Base-by-base conservation (phyloP, 352 stramenopile genomes). In the Phytophthora rubi region DNA sequence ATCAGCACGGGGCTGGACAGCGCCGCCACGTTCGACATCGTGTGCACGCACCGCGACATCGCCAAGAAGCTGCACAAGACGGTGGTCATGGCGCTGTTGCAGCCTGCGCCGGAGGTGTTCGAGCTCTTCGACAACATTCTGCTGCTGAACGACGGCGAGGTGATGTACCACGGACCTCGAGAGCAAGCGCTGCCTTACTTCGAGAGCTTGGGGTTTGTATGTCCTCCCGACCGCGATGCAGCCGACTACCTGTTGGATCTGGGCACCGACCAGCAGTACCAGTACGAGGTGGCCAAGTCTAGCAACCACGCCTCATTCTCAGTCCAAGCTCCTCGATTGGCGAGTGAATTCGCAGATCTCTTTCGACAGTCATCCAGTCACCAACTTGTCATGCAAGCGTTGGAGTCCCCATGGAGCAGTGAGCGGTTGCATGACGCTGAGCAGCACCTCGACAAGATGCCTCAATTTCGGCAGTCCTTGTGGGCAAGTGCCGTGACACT, bases 1-100 rank as follows among this genome's bases (percentile, higher is more conserved):
- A 94, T 98, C 63, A 93, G 78, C 61, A 98, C 91, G 32, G 94
- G 94, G 4, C 80, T 98, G 13, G 92, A 98, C 77, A 82, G 78
- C 23, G 82, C 89, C 0, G 94, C 90, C 7, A 95, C 91, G 0
- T 97, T 80, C 62, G 92, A 98, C 56, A 98, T 98, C 65, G 80
- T 89, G 53, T 26, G 35, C 80, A 77, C 71, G 0, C 69, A 82
- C 9, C 68, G 77, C 1, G 65, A 59, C 18, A 54, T 86, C 30
- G 78, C 81, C 26, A 68, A 85, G 58, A 71, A 70, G 4, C 52
- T 90, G 4, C 53, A 75, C 42, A 69, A 76, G 42, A 89, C 81
- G 4, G 57, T 77, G 15, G 80, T 92, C 9, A 80, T 97, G 5
- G 83, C 86, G 5, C 68, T 97, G 16, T 67, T 97, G 13, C 79